These are phyloP conservation scores for Hibiscus trionum DNA, from an alignment of 345 rosid genomes.

Conservation along the genomic window DNA sequence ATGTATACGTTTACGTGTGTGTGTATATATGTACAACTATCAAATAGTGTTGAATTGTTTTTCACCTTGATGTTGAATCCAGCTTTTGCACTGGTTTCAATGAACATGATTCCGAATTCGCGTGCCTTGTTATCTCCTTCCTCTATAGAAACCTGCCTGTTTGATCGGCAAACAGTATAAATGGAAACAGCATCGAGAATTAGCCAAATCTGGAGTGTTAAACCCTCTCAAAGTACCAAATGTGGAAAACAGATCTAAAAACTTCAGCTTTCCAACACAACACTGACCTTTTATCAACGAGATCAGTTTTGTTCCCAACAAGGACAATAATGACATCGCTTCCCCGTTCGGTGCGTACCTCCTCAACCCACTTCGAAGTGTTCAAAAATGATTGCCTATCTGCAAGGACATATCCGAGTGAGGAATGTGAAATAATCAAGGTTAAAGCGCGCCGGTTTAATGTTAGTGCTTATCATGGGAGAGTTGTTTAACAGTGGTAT, in stretches of 20 bases:
- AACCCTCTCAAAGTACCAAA: conserved; percentile 2
- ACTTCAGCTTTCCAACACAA: background rate
- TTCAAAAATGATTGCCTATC: conserved; percentile 87
- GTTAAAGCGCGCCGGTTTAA: background rate
- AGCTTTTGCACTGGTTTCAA: conserved; percentile 93
- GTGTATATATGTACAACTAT: background rate
- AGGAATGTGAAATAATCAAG: background rate
- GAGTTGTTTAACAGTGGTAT: background rate
- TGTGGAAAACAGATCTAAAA: background rate
- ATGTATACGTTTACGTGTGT: too few species aligned
- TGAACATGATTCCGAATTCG: conserved; percentile 80
- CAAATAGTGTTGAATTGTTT: background rate
- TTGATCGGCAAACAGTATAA: conserved; percentile 3
- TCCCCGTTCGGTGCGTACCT: conserved; percentile 81
- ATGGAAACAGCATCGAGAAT: background rate
- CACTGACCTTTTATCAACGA: conserved; percentile 63
- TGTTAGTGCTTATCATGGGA: background rate
- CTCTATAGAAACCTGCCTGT: conserved; percentile 94
- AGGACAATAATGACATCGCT: conserved; percentile 85
- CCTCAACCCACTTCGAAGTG: conserved; percentile 90
- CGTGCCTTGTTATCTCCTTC: conserved; percentile 86
- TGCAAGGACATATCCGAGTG: conserved; percentile 20
- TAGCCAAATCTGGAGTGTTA: background rate
- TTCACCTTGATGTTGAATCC: conserved; percentile 86
- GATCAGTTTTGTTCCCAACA: conserved; percentile 91